These are phyloP conservation scores for Auriscalpium orientale DNA, from an alignment of 768 basidiomycete species.

Conservation along the genomic window DNA sequence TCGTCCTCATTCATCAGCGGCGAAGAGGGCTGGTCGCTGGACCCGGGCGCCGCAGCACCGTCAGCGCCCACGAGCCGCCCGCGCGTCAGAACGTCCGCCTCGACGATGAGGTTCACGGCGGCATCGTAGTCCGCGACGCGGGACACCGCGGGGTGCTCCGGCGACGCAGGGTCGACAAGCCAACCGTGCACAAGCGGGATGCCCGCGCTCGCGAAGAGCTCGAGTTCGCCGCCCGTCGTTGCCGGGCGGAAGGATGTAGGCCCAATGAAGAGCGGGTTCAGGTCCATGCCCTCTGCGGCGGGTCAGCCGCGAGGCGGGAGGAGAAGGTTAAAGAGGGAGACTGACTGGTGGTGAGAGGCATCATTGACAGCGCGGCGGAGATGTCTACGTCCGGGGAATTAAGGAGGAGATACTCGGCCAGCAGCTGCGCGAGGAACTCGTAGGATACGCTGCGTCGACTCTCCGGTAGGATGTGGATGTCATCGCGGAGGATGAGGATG, in stretches of 20 bases:
- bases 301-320: background rate
- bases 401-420: constrained; percentile 74
- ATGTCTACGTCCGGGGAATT: constrained; percentile 54
- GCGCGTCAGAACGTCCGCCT: constrained; percentile 67
- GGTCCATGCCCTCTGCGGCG: constrained; percentile 70
- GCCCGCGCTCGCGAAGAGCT: constrained; percentile 76
- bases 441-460: constrained; percentile 71
- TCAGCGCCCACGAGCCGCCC: constrained; percentile 49
- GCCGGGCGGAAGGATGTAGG: constrained; percentile 59
- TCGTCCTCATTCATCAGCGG: constrained; percentile 39
- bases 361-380: constrained; percentile 63
- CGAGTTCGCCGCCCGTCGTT: constrained; percentile 64
- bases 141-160: constrained; percentile 48
- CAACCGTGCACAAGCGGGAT: constrained; percentile 86
- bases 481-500: constrained; percentile 78
- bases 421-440: constrained; percentile 73
- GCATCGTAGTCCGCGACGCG: constrained; percentile 62
- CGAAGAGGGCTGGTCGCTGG: constrained; percentile 5
- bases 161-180: constrained; percentile 64
- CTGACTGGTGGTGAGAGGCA: constrained; percentile 51
- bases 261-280: constrained; percentile 78
- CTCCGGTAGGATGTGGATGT: constrained; percentile 64
- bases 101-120: constrained; percentile 67
- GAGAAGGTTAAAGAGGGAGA: constrained; percentile 1
- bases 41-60: constrained; percentile 6